Evolutionary conservation across 495 filamentous ascomycete genomes (phyloP).

Genomic region (Daldinia concentrica): DNA sequence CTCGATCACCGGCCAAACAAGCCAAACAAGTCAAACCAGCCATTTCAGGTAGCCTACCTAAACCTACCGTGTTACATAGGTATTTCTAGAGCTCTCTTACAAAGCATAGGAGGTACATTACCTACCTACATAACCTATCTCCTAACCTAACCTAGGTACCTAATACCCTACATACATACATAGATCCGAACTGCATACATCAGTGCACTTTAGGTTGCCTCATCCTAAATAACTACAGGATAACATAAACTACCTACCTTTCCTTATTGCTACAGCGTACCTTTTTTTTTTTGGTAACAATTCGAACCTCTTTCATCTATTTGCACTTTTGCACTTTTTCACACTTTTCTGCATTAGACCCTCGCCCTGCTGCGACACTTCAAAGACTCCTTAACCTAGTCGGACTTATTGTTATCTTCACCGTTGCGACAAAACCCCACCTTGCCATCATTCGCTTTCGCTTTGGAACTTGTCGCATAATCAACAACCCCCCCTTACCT

Average conservation of each 20-base stretch:
- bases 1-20: conserved; percentile 33
- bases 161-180: neutral
- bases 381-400: conserved; percentile 27
- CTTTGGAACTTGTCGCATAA: conserved; percentile 44
- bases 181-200: neutral
- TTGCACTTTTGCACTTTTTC: conserved; percentile 4
- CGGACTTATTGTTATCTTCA: conserved; percentile 43
- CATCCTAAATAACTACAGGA: conserved; percentile 20
- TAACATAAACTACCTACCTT: conserved; percentile 17
- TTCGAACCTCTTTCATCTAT: conserved; percentile 5
- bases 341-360: conserved; percentile 4
- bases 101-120: neutral
- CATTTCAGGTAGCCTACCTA: neutral
- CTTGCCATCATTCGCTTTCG: conserved; percentile 31
- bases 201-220: neutral
- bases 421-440: conserved; percentile 47
- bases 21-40: conserved; percentile 5
- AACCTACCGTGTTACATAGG: neutral
- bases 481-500: conserved; percentile 31
- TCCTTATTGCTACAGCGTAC: conserved; percentile 10
- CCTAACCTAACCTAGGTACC: neutral
- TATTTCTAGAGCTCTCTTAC: neutral
- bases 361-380: conserved; percentile 19
- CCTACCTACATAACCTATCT: neutral
- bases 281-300: neutral